phyloP scores from a whole-genome alignment of 1,139 yeast genomes.

The Candida albicans region DNA sequence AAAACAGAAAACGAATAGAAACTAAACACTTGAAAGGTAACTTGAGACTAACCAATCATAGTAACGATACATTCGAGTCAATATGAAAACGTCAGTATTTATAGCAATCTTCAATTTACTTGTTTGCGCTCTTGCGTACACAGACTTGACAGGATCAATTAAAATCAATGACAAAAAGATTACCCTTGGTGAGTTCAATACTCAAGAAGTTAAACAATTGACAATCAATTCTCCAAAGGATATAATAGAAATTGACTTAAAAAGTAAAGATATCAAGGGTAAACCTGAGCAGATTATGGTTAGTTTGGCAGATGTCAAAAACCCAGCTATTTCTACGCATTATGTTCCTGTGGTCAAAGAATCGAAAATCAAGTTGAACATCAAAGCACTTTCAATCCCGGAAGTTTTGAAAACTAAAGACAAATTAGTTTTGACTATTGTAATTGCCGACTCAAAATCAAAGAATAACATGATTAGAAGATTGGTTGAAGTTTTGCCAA shows the following conservation, averaged over 20 bases:
- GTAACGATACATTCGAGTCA: background rate
- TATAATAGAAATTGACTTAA: conserved; percentile 29
- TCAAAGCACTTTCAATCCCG: conserved; percentile 37
- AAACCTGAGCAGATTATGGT: conserved; percentile 31
- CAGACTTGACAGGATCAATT: conserved; percentile 30
- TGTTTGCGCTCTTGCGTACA: conserved; percentile 22
- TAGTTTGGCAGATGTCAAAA: conserved; percentile 24
- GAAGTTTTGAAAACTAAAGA: conserved; percentile 37
- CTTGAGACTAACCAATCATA: background rate
- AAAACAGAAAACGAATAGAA: too few relatives aligned
- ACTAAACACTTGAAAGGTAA: background rate
- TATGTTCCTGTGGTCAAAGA: conserved; percentile 25
- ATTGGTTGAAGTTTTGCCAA: conserved; percentile 37
- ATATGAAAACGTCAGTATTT: conserved; percentile 15
- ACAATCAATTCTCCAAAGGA: conserved; percentile 35
- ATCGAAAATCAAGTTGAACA: conserved; percentile 23
- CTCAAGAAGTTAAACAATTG: conserved; percentile 36
- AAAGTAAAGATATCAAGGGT: conserved; percentile 15
- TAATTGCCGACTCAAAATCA: conserved; percentile 29
- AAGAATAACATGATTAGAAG: conserved; percentile 25
- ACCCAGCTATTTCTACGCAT: conserved; percentile 26
- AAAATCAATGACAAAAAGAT: conserved; percentile 26
- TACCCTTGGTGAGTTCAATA: conserved; percentile 37
- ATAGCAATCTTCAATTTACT: conserved; percentile 13
- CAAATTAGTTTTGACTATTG: conserved; percentile 31